These are phyloP conservation scores for Solanum aculeatissimum DNA, from an alignment of 305 asterid species.

Conservation along the genomic window DNA sequence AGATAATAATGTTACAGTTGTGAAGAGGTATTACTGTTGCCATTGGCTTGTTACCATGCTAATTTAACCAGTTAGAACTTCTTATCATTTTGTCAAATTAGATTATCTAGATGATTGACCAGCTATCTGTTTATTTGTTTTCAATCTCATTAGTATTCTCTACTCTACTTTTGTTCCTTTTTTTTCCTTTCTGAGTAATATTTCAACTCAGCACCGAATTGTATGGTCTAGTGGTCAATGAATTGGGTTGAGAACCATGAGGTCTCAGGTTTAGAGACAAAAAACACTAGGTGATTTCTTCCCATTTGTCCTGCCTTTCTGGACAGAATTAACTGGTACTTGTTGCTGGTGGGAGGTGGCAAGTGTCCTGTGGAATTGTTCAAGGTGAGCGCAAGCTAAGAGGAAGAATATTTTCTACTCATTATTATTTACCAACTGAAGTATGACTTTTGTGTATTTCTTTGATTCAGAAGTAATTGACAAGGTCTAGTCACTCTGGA, in stretches of 20 bases:
- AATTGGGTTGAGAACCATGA: not conserved
- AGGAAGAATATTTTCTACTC: not conserved
- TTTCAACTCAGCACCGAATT: not conserved
- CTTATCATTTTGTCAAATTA: not conserved
- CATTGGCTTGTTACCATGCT: not conserved
- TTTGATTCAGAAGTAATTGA: conserved; percentile 36
- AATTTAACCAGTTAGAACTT: not conserved
- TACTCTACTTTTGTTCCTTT: not conserved
- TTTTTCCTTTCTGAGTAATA: not conserved
- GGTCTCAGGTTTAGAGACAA: not conserved
- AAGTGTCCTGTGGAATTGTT: not conserved
- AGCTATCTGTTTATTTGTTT: not conserved
- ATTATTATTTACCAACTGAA: not conserved
- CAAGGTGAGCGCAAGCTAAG: not conserved
- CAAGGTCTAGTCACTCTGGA: conserved; percentile 6
- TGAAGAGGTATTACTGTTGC: not conserved
- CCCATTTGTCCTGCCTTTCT: not conserved
- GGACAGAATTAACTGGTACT: not conserved
- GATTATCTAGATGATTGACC: not conserved
- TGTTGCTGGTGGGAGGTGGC: not conserved
- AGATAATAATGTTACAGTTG: not conserved
- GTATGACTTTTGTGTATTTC: not conserved
- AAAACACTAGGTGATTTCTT: not conserved
- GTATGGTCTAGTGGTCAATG: not conserved
- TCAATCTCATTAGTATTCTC: not conserved